phyloP scores from a whole-genome alignment of 148 eudicot species.

The Amaranthus cruentus region DNA sequence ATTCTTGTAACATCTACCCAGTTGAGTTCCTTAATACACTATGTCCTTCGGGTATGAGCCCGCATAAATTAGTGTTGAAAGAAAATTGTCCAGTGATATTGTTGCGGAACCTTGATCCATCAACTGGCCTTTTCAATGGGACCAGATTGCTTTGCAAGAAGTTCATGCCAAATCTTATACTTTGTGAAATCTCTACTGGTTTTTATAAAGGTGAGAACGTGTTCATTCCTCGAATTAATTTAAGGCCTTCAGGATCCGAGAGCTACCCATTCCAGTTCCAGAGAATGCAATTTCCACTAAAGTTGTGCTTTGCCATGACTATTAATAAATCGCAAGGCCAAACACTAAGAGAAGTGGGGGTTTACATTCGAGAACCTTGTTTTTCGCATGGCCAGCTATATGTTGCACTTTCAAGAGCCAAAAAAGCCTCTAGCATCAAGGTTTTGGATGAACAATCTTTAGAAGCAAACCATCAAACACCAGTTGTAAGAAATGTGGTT shows the following conservation, averaged over 20 bases:
- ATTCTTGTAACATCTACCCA: neutral
- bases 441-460: too few relatives aligned
- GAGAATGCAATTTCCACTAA: neutral
- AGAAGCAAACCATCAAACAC: too few relatives aligned
- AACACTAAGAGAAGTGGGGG: neutral
- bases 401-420: neutral
- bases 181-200: neutral
- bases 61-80: constrained; percentile 12
- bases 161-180: neutral
- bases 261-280: neutral
- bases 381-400: neutral
- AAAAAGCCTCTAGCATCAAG: too few relatives aligned
- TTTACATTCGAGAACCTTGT: neutral
- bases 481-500: too few relatives aligned
- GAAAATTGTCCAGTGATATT: constrained; percentile 8
- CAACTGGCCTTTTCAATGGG: constrained; percentile 13
- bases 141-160: constrained; percentile 7
- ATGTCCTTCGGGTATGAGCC: constrained; percentile 11
- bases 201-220: neutral
- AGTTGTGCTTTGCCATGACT: neutral
- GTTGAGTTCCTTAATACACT: constrained; percentile 8
- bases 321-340: neutral
- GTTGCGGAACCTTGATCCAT: constrained; percentile 2
- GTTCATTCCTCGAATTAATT: neutral
- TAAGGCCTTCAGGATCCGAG: neutral